These are phyloP conservation scores for Salvia miltiorrhiza DNA, from an alignment of 257 asterid species.

Conservation along the genomic window DNA sequence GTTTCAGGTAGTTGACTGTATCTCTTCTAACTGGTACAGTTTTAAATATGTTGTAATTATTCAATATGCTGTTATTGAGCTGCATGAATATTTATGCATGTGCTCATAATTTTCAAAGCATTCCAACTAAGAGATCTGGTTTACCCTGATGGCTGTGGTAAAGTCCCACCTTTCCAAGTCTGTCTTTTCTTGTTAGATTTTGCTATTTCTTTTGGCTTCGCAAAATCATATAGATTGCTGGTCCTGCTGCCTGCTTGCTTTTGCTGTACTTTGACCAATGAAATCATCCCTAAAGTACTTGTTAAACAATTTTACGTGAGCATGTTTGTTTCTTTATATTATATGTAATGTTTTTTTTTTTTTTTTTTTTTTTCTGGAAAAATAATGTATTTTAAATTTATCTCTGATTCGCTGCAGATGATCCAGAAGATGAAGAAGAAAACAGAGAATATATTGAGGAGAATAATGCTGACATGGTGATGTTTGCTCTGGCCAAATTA, in stretches of 20 bases:
- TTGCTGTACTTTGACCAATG: conserved; percentile 5
- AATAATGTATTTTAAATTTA: conserved; percentile 8
- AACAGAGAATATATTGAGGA: conserved; percentile 88
- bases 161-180: neutral
- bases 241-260: neutral
- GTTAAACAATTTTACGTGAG: neutral
- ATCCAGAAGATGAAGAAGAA: conserved; percentile 71
- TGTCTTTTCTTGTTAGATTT: neutral
- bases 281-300: conserved; percentile 4
- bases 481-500: conserved; percentile 75
- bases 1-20: conserved; percentile 55
- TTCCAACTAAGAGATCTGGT: neutral
- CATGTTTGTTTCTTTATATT: neutral
- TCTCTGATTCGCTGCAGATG: conserved; percentile 48
- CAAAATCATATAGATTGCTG: neutral
- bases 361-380: no score
- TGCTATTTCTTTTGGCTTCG: conserved; percentile 6
- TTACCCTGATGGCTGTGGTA: neutral
- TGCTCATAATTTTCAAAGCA: neutral
- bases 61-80: conserved; percentile 14
- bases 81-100: neutral
- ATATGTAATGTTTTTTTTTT: neutral
- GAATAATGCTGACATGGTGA: conserved; percentile 71
- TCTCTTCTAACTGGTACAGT: conserved; percentile 19
- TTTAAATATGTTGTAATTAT: conserved; percentile 2